Base-by-base conservation (phyloP, 352 stramenopile genomes). In the Ophiocytium majus region DNA sequence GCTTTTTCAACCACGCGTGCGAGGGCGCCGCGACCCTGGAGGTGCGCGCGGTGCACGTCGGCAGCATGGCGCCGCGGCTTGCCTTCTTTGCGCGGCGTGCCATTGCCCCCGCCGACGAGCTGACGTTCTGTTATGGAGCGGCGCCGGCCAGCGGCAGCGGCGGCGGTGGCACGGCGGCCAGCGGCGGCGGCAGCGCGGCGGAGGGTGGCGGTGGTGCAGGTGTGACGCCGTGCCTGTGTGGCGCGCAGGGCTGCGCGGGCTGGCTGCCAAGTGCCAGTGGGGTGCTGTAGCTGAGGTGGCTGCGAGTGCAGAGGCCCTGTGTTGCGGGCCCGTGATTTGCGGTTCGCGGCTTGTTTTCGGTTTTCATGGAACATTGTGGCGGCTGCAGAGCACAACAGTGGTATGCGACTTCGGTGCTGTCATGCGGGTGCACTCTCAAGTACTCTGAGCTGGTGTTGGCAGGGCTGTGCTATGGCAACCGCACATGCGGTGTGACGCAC, bases 1-100 rank as follows among this genome's bases (percentile, higher is more conserved):
- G 87, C 9, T 89, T 91, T 80, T 83, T 91, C 31, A 91, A 91
- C 85, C 86, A 91, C 83, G 86, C 80, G 5, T 91, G 89, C 83
- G n/a, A n/a, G n/a, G n/a, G n/a, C n/a, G 82, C 81, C 10, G 93
- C 94, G 10, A 91, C 57, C 14, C 37, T 89, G 5, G 28, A 88
- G 75, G n/a, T 88, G 64, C 28, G 34, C 57, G 76, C 76, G 0
- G 82, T 86, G 19, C 80, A 84, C 36, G 57, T 36, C 14, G 37
- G 84, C 23, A 32, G 49, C 23, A 37, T 82, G 36, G 37, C 76
- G 19, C 82, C 82, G 19, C 76, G 76, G 35, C 80, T 88, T 9
- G 86, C 80, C 75, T 81, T 89, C 23, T 89, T 88, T 34, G 79
- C 85, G 31, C 33, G 63, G 31, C 76, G 63, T 31, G 35, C 82